A percentile compares a stretch with the other conserved stretches of the same genome.
phyloP scores from a whole-genome alignment of 257 asterid genomes.

The Nicotiana noctiflora region DNA sequence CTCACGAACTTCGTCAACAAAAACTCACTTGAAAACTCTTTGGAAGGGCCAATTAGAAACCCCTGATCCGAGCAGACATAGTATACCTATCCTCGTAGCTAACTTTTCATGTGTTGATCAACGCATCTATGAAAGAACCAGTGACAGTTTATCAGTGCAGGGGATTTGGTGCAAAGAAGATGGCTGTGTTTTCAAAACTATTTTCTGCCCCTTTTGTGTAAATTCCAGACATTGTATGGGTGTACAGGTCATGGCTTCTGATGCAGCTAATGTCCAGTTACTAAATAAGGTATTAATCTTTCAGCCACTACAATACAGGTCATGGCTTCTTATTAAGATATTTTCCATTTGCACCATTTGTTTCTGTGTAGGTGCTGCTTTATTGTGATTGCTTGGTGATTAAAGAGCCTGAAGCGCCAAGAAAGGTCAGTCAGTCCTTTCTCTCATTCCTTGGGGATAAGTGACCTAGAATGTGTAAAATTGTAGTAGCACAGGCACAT shows the following conservation, averaged over 20 bases:
- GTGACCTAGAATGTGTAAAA: not conserved
- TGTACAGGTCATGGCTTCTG: slow-evolving; percentile 83
- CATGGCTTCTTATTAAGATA: not conserved
- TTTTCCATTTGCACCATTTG: slow-evolving; percentile 3
- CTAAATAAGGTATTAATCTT: slow-evolving; percentile 60
- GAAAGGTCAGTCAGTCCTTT: slow-evolving; percentile 34
- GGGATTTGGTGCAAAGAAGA: slow-evolving; percentile 97
- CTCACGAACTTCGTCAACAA: slow-evolving; percentile 49
- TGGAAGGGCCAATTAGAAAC: slow-evolving; percentile 30
- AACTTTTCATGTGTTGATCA: slow-evolving; percentile 48
- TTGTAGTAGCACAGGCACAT: not conserved
- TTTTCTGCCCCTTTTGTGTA: slow-evolving; percentile 75
- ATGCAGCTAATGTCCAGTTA: slow-evolving; percentile 51
- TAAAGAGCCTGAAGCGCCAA: slow-evolving; percentile 28
- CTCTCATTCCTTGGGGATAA: not conserved
- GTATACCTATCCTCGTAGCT: slow-evolving; percentile 49
- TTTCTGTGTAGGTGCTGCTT: slow-evolving; percentile 50
- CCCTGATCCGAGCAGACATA: slow-evolving; percentile 26
- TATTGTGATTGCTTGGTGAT: slow-evolving; percentile 46
- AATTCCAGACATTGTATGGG: slow-evolving; percentile 59
- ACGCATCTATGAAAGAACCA: slow-evolving; percentile 31
- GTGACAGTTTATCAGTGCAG: slow-evolving; percentile 40
- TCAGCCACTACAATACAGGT: not conserved
- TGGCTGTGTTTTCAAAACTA: slow-evolving; percentile 74
- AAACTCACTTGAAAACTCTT: slow-evolving; percentile 58